Base-by-base conservation (phyloP, 768 basidiomycete species). In the Termitomyces sp. region DNA sequence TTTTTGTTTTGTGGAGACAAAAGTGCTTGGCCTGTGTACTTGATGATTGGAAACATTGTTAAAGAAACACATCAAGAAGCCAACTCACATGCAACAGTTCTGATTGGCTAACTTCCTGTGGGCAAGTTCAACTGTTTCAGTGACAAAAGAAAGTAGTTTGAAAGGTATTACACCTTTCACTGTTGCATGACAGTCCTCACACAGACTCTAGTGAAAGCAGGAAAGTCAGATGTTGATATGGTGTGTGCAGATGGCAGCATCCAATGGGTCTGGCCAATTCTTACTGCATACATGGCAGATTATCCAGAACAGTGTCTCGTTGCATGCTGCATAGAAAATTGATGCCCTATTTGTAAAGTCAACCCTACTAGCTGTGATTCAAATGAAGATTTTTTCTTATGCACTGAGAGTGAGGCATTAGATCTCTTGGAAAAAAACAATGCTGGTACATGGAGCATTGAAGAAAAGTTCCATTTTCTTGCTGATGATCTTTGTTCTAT, bases 11-110 rank as follows among this genome's bases (percentile, higher is more conserved):
- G 27, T 14, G 47, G 47, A 4, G 27, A 49, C 43, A 4, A 60
- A 68, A 26, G 53, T 56, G 51, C 71, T 67, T 27, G 70, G 58
- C 59, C 37, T 36, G 56, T 51, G 32, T 51, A 51, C 37, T 58
- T 26, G 46, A 49, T 18, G 27, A n/a, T 49, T 59, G 32, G 48
- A 46, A 26, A 59, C 54, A 30, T 40, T 53, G 39, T 57, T 60
- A 32, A 56, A 57, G 20, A 46, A 52, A 36, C 53, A 53, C 30
- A 16, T 5, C 47, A 16, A 16, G 12, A 49, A 18, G 32, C 27
- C 7, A 30, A 27, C 22, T 18, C 26, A 7, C 20, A 48, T 48
- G 47, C 27, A 14, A 48, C 47, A 27, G 47, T 48, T 3, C n/a
- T 48, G 18, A 32, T 48, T 27, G 47, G 47, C 5, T 48, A 48